These are phyloP conservation scores for Albizia julibrissin DNA, from an alignment of 306 rosid species.

Conservation along the genomic window DNA sequence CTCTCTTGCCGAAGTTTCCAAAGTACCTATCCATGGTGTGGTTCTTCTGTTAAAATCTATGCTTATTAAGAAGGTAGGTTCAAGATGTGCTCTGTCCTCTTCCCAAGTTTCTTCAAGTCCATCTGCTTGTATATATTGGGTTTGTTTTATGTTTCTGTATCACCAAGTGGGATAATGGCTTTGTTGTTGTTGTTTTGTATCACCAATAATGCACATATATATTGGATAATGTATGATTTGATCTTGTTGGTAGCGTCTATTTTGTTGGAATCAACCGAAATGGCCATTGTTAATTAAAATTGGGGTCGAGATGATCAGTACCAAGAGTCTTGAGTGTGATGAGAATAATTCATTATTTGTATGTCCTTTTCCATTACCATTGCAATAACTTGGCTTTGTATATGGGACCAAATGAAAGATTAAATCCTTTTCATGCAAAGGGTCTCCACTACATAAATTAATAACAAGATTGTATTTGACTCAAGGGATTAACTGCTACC, in stretches of 20 bases:
- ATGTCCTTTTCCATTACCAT: slow-evolving; percentile 1
- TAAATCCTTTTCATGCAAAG: neutral
- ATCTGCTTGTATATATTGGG: slow-evolving; percentile 26
- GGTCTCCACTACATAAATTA: slow-evolving; percentile 1
- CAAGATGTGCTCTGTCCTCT: slow-evolving; percentile 4
- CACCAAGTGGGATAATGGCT: too few species aligned
- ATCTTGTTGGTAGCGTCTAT: neutral
- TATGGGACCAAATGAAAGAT: neutral
- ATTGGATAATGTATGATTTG: neutral
- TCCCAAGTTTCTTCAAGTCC: slow-evolving; percentile 23
- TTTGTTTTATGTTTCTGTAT: neutral
- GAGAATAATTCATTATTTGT: slow-evolving; percentile 9
- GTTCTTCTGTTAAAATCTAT: slow-evolving; percentile 89
- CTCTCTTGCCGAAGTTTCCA: slow-evolving; percentile 80
- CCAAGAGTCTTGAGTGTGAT: neutral
- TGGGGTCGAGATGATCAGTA: neutral
- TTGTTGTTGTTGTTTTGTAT: too few species aligned
- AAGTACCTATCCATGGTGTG: slow-evolving; percentile 83
- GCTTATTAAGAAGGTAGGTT: slow-evolving; percentile 68
- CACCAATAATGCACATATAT: neutral
- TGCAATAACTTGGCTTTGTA: slow-evolving; percentile 20
- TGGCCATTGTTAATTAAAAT: neutral
- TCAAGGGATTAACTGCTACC: slow-evolving; percentile 1
- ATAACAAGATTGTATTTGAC: slow-evolving; percentile 4
- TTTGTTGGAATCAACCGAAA: neutral